These are phyloP conservation scores for Cinnamomum chago DNA, from an alignment of 164 flowering plant species.

Conservation along the genomic window DNA sequence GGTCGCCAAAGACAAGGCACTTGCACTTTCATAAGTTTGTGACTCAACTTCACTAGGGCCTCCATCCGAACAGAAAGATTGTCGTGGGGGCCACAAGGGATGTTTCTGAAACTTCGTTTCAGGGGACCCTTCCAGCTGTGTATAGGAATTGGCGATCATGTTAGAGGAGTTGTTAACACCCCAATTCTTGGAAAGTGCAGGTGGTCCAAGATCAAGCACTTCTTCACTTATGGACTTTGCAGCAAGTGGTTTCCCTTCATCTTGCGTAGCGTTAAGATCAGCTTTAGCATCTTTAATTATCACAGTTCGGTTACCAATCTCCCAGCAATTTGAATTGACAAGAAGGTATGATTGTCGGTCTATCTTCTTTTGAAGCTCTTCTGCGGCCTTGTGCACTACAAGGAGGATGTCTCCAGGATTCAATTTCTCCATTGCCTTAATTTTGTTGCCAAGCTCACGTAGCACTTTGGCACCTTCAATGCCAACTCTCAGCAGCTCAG, in stretches of 20 bases:
- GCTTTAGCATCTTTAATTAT: slow-evolving; percentile 29
- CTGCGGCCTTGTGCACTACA: slow-evolving; percentile 79
- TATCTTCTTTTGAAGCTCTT: slow-evolving; percentile 74
- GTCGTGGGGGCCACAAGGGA: slow-evolving; percentile 55
- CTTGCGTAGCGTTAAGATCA: slow-evolving; percentile 4
- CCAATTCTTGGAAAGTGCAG: slow-evolving; percentile 23
- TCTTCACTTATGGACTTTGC: slow-evolving; percentile 49
- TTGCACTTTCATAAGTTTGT: slow-evolving; percentile 80
- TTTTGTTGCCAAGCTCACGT: slow-evolving; percentile 66
- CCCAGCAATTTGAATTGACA: slow-evolving; percentile 72
- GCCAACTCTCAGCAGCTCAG: slow-evolving; percentile 68
- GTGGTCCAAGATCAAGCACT: slow-evolving; percentile 46
- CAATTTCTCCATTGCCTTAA: slow-evolving; percentile 71
- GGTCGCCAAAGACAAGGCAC: slow-evolving; percentile 74
- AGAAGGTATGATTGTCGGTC: slow-evolving; percentile 71
- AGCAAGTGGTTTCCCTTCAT: slow-evolving; percentile 27
- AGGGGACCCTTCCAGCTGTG: slow-evolving; percentile 29
- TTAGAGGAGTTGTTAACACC: slow-evolving; percentile 19
- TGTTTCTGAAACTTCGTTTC: slow-evolving; percentile 33
- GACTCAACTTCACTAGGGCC: slow-evolving; percentile 41
- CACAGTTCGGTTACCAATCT: slow-evolving; percentile 32
- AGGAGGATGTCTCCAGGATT: slow-evolving; percentile 39
- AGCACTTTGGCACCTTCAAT: slow-evolving; percentile 77
- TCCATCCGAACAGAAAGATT: slow-evolving; percentile 28
- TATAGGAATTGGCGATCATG: slow-evolving; percentile 15